A percentile compares a stretch with the other conserved stretches of the same genome.
Conservation (phyloP, 371 early-diverging fungal species). For the Lichtheimia hyalospora region DNA sequence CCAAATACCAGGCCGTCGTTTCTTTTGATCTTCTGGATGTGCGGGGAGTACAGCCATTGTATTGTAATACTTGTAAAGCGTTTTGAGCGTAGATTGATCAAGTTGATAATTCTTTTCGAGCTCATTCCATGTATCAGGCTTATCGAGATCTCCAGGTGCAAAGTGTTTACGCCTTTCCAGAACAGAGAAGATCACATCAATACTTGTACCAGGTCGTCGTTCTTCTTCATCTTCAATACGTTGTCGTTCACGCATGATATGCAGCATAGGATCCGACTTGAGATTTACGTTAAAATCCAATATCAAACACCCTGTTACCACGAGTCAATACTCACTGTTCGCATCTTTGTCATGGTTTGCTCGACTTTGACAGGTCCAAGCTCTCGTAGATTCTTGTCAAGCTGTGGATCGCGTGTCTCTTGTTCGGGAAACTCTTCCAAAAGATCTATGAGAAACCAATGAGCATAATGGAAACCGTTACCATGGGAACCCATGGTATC, state of each 20-base stretch:
- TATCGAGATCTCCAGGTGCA: conserved; percentile 28
- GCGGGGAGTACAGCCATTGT: conserved; percentile 43
- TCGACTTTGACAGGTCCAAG: conserved; percentile 40
- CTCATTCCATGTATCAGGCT: conserved; percentile 16
- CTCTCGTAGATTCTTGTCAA: conserved; percentile 30
- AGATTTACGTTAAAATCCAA: background rate
- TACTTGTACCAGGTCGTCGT: conserved; percentile 7
- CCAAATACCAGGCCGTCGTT: conserved; percentile 37
- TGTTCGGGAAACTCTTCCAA: conserved; percentile 29
- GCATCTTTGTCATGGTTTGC: conserved; percentile 35
- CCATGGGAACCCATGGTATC: background rate
- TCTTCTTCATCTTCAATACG: conserved; percentile 30
- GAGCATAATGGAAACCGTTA: background rate
- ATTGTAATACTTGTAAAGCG: conserved; percentile 34
- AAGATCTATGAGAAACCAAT: conserved; percentile 8
- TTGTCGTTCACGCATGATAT: conserved; percentile 34
- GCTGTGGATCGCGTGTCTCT: conserved; percentile 38
- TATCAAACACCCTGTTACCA: background rate
- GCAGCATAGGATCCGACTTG: conserved; percentile 45
- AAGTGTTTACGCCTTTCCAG: conserved; percentile 40
- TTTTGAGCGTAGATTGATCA: conserved; percentile 24
- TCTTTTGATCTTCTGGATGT: conserved; percentile 22
- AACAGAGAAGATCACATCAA: conserved; percentile 33
- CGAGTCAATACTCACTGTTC: conserved; percentile 19
- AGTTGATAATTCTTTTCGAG: conserved; percentile 26